Base-by-base conservation (phyloP, 352 stramenopile genomes). In the Phytophthora palmivora region DNA sequence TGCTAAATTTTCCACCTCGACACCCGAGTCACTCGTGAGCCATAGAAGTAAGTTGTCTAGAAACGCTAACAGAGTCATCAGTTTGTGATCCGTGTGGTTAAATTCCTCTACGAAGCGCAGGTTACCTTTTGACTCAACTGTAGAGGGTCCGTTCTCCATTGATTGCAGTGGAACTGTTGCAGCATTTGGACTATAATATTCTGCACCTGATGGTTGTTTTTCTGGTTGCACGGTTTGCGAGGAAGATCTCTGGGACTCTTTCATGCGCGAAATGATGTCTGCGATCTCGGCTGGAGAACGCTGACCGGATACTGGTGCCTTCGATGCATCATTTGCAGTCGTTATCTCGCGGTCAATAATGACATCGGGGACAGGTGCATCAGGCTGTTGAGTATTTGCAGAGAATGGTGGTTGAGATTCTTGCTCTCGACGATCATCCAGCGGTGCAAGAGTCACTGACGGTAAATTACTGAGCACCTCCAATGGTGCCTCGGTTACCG, bases 1-100 rank as follows among this genome's bases (percentile, higher is more conserved):
- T 0, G 39, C 36, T 2, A 70, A 18, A 22, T 79, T 70, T 8
- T 82, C 67, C 7, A 90, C 63, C 16, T 88, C 56, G 1, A 90
- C 77, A 16, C 79, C 81, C 22, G 62, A 69, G 46, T 90, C 77
- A 4, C 74, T 74, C 16, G 75, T 70, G 9, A 90, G 62, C 81
- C 81, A 90, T 38, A 83, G 9, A 2, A 72, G 24, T 14, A 88
- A 44, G 12, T 75, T 71, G 9, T 53, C 45, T 7, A 67, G 48
- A 39, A 84, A 59, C 14, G n/a, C 79, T 87, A 18, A 3, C 10
- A 9, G 32, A 24, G 24, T 45, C 18, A 56, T 9, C 9, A 38
- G 21, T 16, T 44, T 34, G 26, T 22, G 8, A 56, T 34, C 10
- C 7, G 10, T 14, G 10, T 34, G 30, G 7, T 3, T 34, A 9